These are phyloP conservation scores for Coemansia sp. DNA, from an alignment of 192 early-diverging fungal genomes.

Conservation along the genomic window DNA sequence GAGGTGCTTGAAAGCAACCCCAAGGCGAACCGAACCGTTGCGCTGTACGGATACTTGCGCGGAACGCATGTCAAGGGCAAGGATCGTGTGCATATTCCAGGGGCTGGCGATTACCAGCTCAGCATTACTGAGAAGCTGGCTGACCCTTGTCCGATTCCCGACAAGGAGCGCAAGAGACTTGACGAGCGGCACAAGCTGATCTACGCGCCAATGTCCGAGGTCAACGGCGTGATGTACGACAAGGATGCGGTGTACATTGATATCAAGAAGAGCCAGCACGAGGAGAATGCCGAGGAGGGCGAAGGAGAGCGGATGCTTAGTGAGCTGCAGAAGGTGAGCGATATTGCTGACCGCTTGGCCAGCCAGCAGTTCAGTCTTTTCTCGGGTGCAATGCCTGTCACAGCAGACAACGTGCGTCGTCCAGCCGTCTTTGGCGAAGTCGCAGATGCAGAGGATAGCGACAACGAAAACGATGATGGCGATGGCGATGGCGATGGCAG, in stretches of 20 bases:
- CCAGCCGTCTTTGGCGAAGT: constrained; percentile 64
- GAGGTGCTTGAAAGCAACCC: constrained; percentile 76
- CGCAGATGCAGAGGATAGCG: constrained; percentile 33
- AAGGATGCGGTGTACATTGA: constrained; percentile 99
- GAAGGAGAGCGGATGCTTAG: constrained; percentile 92
- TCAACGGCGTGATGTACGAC: constrained; percentile 98
- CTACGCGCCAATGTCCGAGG: constrained; percentile 97
- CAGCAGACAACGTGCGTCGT: constrained; percentile 49
- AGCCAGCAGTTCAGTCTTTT: constrained; percentile 50
- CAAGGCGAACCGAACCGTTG: constrained; percentile 87
- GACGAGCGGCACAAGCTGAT: constrained; percentile 95
- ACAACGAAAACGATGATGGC: constrained; percentile 15
- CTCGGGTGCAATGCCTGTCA: constrained; percentile 42
- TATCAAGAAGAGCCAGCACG: constrained; percentile 67
- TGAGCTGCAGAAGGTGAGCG: constrained; percentile 80
- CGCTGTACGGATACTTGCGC: constrained; percentile 93
- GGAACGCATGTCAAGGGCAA: constrained; percentile 90
- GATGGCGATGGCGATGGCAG: constrained; percentile 37
- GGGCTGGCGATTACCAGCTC: constrained; percentile 85
- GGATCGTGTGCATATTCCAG: constrained; percentile 93
- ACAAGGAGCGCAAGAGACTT: constrained; percentile 85
- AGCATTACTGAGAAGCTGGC: constrained; percentile 72
- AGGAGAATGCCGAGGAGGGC: constrained; percentile 60
- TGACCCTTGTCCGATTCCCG: constrained; percentile 97
- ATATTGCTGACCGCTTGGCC: constrained; percentile 40